Evolutionary conservation across 192 early-diverging fungal genomes (phyloP).

Genomic region (Geranomyces variabilis): DNA sequence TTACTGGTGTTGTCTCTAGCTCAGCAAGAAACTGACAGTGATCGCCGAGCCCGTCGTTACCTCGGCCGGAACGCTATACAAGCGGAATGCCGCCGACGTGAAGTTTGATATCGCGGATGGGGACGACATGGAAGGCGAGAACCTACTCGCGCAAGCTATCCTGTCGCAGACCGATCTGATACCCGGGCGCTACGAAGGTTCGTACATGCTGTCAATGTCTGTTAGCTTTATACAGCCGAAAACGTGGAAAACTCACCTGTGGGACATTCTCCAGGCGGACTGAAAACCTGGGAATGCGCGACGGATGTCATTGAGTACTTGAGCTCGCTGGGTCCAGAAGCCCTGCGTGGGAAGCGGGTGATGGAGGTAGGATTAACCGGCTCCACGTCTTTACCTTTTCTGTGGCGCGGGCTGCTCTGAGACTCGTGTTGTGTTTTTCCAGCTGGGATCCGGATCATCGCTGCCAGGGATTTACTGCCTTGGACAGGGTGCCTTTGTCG

Average conservation of each 20-base stretch:
- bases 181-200: slow-evolving; percentile 89
- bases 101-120: slow-evolving; percentile 81
- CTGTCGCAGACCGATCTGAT: slow-evolving; percentile 70
- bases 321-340: not conserved
- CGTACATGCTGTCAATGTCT: too few relatives aligned
- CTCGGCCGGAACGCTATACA: slow-evolving; percentile 20
- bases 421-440: not conserved
- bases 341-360: slow-evolving; percentile 27
- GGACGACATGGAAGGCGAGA: slow-evolving; percentile 54
- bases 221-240: too few relatives aligned
- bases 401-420: not conserved
- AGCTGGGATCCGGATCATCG: slow-evolving; percentile 90
- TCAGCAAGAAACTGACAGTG: not conserved
- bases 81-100: slow-evolving; percentile 61
- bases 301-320: slow-evolving; percentile 75
- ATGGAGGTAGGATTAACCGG: slow-evolving; percentile 31
- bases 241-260: too few relatives aligned
- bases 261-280: slow-evolving; percentile 60
- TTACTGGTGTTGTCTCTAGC: not conserved
- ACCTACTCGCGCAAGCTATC: slow-evolving; percentile 11
- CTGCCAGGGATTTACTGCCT: slow-evolving; percentile 84
- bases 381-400: not conserved
- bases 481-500: slow-evolving; percentile 55
- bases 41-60: slow-evolving; percentile 3
- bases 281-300: slow-evolving; percentile 98